Evolutionary conservation across 1,284 basidiomycete species (phyloP), one percentile per base, ranked within the genome.

Genomic region (Naganishia sp.): DNA sequence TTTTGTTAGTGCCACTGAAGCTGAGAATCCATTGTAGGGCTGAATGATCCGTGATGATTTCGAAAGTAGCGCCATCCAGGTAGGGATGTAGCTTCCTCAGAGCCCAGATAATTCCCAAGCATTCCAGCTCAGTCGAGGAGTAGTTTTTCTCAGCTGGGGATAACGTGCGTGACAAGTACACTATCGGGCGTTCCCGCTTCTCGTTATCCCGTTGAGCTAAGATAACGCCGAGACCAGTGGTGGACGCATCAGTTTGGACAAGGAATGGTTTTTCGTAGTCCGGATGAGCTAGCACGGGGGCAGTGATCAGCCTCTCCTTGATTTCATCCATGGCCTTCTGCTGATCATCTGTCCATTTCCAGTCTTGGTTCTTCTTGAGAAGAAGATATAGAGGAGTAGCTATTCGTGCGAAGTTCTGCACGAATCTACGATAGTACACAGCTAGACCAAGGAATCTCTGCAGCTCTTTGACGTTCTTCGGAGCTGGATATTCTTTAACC

Each of bases 251-350:
- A 4, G 66, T 67, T n/a, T 67, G 45, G 28, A 64, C 39, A 15
- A 67, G 25, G 55, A 67, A 65, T 25, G 66, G 61, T n/a, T 52
- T 56, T 42, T 21, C 50, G 31, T 67, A 67, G 23, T 67, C 53
- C 6, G 65, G 65, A 31, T 63, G 59, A 11, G 53, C 65, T 6
- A 67, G 52, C 6, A 48, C 54, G 1, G 65, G 65, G 5, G 59
- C 52, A 4, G 33, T 25, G 5, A 21, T 61, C 6, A 66, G 43
- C 16, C 39, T 44, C 10, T 48, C 23, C 25, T 66, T 66, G 36
- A 66, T 25, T 9, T 66, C 45, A 6, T 64, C 63, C 50, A 64
- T 55, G 36, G 63, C 63, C 44, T n/a, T n/a, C n/a, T n/a, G n/a
- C n/a, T n/a, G n/a, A n/a, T n/a, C n/a, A n/a, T n/a, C n/a, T n/a